Percentiles rank a stretch among this genome's conserved stretches.
Evolutionary conservation across 805 yeast species (phyloP).

Genomic region (Torulaspora indica): DNA sequence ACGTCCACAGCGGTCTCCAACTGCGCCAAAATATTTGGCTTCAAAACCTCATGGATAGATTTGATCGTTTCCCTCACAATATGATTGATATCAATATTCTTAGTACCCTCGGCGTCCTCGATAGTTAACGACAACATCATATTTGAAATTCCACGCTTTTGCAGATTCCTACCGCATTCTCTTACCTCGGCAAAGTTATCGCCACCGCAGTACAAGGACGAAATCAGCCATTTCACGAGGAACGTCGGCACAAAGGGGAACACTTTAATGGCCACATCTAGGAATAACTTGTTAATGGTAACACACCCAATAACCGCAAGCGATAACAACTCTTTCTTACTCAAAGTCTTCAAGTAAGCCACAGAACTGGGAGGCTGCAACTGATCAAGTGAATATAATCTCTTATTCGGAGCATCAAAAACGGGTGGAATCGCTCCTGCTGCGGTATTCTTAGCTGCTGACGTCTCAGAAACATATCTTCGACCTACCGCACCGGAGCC

Average conservation of each 20-base stretch:
- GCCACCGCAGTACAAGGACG: slow-evolving; percentile 88
- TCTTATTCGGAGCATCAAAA: not conserved
- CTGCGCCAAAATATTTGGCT: slow-evolving; percentile 64
- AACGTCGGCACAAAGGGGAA: slow-evolving; percentile 75
- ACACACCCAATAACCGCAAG: slow-evolving; percentile 65
- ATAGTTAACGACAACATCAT: slow-evolving; percentile 95
- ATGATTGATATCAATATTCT: slow-evolving; percentile 50
- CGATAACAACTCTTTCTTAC: slow-evolving; percentile 53
- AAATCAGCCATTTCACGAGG: slow-evolving; percentile 65
- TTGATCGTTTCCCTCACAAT: slow-evolving; percentile 60
- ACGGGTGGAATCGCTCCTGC: slow-evolving; percentile 9
- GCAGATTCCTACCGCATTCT: slow-evolving; percentile 61
- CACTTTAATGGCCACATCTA: slow-evolving; percentile 54
- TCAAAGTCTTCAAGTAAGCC: slow-evolving; percentile 49
- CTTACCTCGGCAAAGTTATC: slow-evolving; percentile 66
- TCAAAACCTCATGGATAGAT: slow-evolving; percentile 62
- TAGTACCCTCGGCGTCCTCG: slow-evolving; percentile 83
- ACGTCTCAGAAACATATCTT: slow-evolving; percentile 17
- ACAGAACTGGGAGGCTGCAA: slow-evolving; percentile 23
- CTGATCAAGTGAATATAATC: slow-evolving; percentile 7
- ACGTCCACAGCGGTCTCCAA: slow-evolving; percentile 44
- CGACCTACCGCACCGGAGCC: slow-evolving; percentile 5
- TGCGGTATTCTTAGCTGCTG: slow-evolving; percentile 15
- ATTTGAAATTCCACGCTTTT: slow-evolving; percentile 74
- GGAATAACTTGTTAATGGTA: slow-evolving; percentile 58